These are phyloP conservation scores for Pseudogymnoascus sp. DNA, from an alignment of 2,329 filamentous ascomycete genomes.

Conservation along the genomic window DNA sequence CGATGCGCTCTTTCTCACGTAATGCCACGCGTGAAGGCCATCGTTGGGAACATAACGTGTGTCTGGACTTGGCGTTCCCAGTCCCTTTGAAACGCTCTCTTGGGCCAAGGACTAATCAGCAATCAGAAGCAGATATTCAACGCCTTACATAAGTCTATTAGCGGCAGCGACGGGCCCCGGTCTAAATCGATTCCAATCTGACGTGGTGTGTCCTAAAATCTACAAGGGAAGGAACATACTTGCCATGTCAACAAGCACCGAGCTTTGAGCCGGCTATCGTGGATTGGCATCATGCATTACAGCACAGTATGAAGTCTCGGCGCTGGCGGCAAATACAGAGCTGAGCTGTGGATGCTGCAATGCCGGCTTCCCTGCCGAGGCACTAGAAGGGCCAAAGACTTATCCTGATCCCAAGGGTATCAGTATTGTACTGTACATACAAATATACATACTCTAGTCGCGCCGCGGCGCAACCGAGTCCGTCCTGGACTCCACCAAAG, in stretches of 20 bases:
- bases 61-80: neutral
- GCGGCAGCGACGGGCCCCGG: neutral
- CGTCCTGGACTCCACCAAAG: neutral
- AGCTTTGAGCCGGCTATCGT: neutral
- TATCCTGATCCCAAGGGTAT: neutral
- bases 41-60: slow-evolving; percentile 3
- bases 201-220: neutral
- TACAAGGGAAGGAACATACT: neutral
- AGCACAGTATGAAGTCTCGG: neutral
- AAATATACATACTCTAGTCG: neutral
- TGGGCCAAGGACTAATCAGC: neutral
- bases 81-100: neutral
- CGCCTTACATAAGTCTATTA: neutral
- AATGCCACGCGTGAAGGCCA: neutral
- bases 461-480: neutral
- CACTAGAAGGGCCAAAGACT: slow-evolving; percentile 4
- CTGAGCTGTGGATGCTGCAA: neutral
- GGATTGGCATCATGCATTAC: neutral
- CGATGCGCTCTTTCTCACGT: neutral
- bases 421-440: neutral
- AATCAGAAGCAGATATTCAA: neutral
- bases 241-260: neutral
- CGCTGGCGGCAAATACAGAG: neutral
- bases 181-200: neutral
- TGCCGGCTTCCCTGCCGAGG: slow-evolving; percentile 1